Percentiles rank a stretch among this genome's conserved stretches.
phyloP scores from a whole-genome alignment of 2,329 filamentous ascomycete species.

The Pezizomycotina sp. region DNA sequence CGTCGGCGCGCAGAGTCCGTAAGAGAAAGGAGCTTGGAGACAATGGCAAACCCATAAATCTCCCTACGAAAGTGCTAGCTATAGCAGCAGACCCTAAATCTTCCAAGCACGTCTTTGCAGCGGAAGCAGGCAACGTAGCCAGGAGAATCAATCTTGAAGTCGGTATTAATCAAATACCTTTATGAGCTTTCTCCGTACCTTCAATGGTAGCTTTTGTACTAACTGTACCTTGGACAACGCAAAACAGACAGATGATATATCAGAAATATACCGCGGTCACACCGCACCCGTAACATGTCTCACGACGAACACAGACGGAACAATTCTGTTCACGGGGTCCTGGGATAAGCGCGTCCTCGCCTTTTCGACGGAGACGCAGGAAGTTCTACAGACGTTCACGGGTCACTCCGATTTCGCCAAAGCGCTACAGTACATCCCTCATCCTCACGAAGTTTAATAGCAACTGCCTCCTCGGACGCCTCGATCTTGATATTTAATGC shows the following conservation, averaged over 20 bases:
- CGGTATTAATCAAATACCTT: constrained; percentile 31
- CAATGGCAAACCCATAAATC: constrained; percentile 60
- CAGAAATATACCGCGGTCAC: constrained; percentile 48
- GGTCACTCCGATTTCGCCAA: constrained; percentile 91
- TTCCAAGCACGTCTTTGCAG: constrained; percentile 51
- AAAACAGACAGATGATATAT: constrained; percentile 30
- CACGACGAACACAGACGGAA: constrained; percentile 42
- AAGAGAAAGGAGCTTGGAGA: constrained; percentile 58
- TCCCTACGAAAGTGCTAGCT: constrained; percentile 76
- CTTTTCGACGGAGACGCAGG: constrained; percentile 49
- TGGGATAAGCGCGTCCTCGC: constrained; percentile 92
- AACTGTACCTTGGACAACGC: constrained; percentile 27
- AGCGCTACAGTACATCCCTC: constrained; percentile 39
- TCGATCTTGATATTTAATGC: constrained; percentile 75
- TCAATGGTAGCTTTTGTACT: no score
- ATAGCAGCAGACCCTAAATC: constrained; percentile 50
- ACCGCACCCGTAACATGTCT: constrained; percentile 65
- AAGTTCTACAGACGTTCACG: constrained; percentile 43
- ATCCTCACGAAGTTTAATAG: constrained; percentile 27
- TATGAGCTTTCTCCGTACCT: constrained; percentile 12
- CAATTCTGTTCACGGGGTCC: constrained; percentile 63
- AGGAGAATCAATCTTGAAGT: constrained; percentile 61
- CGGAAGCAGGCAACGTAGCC: constrained; percentile 71
- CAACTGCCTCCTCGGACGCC: constrained; percentile 62
- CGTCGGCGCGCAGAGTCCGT: constrained; percentile 42